Conservation (phyloP, 179 eudicot genomes). For the Pouteria campechiana region DNA sequence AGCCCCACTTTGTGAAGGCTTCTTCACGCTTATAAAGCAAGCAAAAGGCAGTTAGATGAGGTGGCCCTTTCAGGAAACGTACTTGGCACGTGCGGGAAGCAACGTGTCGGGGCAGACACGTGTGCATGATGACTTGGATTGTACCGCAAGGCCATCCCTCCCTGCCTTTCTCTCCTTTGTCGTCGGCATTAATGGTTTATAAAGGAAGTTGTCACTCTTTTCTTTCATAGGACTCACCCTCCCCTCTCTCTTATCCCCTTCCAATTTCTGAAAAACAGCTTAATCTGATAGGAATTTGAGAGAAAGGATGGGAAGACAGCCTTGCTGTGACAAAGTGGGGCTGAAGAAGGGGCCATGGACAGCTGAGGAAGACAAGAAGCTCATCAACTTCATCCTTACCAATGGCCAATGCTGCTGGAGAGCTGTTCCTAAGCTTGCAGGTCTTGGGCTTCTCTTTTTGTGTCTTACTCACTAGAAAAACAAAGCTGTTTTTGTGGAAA, state of each 20-base stretch:
- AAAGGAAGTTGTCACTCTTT: too few species aligned
- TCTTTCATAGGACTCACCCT: too few species aligned
- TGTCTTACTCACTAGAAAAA: too few species aligned
- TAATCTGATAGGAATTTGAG: not conserved
- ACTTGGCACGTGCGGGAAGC: not conserved
- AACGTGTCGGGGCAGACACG: too few species aligned
- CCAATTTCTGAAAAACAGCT: not conserved
- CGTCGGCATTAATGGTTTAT: too few species aligned
- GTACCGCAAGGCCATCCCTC: not conserved
- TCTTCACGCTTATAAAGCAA: not conserved
- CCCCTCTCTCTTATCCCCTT: not conserved
- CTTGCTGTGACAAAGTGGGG: slow-evolving; percentile 54
- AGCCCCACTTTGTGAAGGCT: too few species aligned
- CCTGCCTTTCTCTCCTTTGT: not conserved
- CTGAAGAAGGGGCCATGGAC: slow-evolving; percentile 63
- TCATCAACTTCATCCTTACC: slow-evolving; percentile 39
- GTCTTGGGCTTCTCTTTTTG: too few species aligned
- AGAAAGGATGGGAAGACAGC: slow-evolving; percentile 34
- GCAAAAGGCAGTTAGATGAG: not conserved
- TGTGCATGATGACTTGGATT: not conserved
- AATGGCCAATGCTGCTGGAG: slow-evolving; percentile 68
- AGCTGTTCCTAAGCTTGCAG: slow-evolving; percentile 54
- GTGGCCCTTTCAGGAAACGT: slow-evolving; percentile 4
- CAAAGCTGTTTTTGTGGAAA: too few species aligned
- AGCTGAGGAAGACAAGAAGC: slow-evolving; percentile 45